Conservation (phyloP, 2,329 filamentous ascomycete genomes). For the Corynespora cassiicola region DNA sequence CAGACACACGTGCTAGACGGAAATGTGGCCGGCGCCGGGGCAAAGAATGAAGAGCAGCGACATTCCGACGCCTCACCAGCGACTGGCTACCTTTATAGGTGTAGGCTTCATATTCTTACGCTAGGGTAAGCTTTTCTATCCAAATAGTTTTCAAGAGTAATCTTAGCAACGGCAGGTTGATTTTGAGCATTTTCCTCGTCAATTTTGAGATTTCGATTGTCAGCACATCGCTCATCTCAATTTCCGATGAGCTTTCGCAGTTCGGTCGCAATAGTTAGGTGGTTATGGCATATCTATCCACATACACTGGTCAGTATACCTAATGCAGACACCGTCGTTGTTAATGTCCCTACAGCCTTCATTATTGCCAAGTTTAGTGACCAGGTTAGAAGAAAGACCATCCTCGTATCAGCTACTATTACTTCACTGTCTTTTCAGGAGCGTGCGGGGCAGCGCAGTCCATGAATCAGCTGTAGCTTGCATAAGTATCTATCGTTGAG, state of each 20-base stretch:
- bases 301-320: constrained; percentile 34
- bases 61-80: too few species aligned
- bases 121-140: too few species aligned
- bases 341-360: constrained; percentile 22
- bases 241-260: constrained; percentile 33
- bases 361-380: constrained; percentile 42
- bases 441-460: constrained; percentile 36
- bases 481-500: background rate
- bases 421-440: constrained; percentile 37
- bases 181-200: constrained; percentile 38
- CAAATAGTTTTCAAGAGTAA: too few species aligned
- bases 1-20: too few species aligned
- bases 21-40: too few species aligned
- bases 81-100: too few species aligned
- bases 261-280: constrained; percentile 40
- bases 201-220: constrained; percentile 43
- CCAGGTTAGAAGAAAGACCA: constrained; percentile 35
- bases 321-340: background rate
- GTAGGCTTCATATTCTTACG: too few species aligned
- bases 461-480: constrained; percentile 34
- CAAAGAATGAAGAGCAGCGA: too few species aligned
- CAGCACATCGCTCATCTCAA: constrained; percentile 42
- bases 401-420: constrained; percentile 27
- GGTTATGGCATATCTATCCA: constrained; percentile 38
- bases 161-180: too few species aligned